phyloP scores from a whole-genome alignment of 495 filamentous ascomycete genomes.

The Parathielavia appendiculata region DNA sequence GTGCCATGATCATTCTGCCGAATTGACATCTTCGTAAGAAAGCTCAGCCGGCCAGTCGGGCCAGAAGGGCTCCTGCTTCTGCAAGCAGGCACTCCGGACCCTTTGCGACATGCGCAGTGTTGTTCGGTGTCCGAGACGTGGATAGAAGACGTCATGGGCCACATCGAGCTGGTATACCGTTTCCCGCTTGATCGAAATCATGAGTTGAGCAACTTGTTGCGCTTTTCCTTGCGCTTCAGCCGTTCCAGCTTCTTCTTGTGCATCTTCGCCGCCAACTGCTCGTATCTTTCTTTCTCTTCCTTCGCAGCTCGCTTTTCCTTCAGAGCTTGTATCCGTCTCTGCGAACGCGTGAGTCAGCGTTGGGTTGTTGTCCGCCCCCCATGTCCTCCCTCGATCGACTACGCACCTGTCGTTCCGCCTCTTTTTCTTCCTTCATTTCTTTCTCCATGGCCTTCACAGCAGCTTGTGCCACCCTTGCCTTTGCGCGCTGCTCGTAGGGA shows the following conservation, averaged over 20 bases:
- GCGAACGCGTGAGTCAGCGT: constrained; percentile 15
- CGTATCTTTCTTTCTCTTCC: constrained; percentile 89
- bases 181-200: constrained; percentile 39
- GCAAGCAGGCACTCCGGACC: neutral
- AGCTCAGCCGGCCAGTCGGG: neutral
- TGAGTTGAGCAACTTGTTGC: constrained; percentile 92
- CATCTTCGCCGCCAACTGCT: constrained; percentile 96
- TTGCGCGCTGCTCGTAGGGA: constrained; percentile 69
- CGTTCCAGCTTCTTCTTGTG: constrained; percentile 90
- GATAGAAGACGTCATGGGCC: neutral
- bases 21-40: too few relatives aligned
- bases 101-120: neutral
- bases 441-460: constrained; percentile 83
- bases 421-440: constrained; percentile 94
- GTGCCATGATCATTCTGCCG: neutral
- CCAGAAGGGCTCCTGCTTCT: neutral
- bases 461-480: constrained; percentile 56
- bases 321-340: constrained; percentile 71
- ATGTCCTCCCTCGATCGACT: neutral
- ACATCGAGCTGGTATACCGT: neutral
- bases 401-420: constrained; percentile 73
- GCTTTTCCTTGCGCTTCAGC: constrained; percentile 89
- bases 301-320: constrained; percentile 79
- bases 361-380: neutral
- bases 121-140: neutral